A percentile compares a stretch with the other conserved stretches of the same genome.
phyloP scores from a whole-genome alignment of 2,329 filamentous ascomycete species.

The Daldinia sp. region DNA sequence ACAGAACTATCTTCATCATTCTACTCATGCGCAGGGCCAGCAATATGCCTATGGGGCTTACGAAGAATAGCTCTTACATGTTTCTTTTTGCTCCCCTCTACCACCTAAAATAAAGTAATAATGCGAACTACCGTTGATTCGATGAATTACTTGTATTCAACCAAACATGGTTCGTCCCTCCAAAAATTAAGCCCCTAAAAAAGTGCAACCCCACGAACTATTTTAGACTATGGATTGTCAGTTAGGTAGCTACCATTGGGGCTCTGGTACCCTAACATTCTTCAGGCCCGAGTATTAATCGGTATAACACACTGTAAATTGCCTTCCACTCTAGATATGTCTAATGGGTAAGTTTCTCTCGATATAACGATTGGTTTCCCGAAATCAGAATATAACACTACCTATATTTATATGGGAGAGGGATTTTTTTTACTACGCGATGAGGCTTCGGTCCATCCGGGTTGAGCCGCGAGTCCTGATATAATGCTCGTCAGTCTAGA shows the following conservation, averaged over 20 bases:
- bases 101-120: slow-evolving; percentile 49
- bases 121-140: slow-evolving; percentile 57
- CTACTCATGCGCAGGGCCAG: slow-evolving; percentile 49
- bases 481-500: slow-evolving; percentile 40
- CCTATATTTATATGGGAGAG: neutral
- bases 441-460: slow-evolving; percentile 40
- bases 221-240: neutral
- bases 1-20: slow-evolving; percentile 42
- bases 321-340: neutral
- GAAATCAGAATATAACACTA: slow-evolving; percentile 9
- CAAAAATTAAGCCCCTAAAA: slow-evolving; percentile 44
- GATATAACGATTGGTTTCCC: slow-evolving; percentile 17
- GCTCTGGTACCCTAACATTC: neutral
- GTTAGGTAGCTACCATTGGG: neutral
- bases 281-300: neutral
- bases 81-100: slow-evolving; percentile 33
- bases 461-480: slow-evolving; percentile 48
- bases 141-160: slow-evolving; percentile 51
- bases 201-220: slow-evolving; percentile 38
- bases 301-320: neutral
- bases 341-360: neutral
- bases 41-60: slow-evolving; percentile 44
- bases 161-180: slow-evolving; percentile 47
- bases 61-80: slow-evolving; percentile 22
- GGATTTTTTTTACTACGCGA: neutral